Evolutionary conservation across 2,329 filamentous ascomycete species (phyloP).

Genomic region (Pestalotiopsis sp.): DNA sequence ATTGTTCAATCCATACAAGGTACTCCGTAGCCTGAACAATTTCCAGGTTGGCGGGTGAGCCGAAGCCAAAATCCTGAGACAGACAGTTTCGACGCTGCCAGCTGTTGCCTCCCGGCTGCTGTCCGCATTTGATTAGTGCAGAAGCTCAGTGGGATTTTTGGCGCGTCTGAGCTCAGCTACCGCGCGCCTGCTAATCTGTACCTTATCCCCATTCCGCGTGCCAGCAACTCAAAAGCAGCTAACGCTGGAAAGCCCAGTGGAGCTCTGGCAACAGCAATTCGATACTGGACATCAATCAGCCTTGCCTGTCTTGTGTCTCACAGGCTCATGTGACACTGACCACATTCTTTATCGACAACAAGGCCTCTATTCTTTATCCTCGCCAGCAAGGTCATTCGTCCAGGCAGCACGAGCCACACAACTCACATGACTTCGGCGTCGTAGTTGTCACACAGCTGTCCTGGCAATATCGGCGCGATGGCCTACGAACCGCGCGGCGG

Average conservation of each 20-base stretch:
- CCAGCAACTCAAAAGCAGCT: not conserved
- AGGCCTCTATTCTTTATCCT: not conserved
- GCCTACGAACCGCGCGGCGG: slow-evolving; percentile 57
- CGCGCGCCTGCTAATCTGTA: too few species aligned
- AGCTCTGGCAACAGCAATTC: slow-evolving; percentile 6
- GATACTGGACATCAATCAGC: slow-evolving; percentile 2
- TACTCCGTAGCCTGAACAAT: too few species aligned
- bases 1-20: too few species aligned
- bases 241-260: not conserved
- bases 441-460: not conserved
- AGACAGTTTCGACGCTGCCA: too few species aligned
- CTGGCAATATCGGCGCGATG: slow-evolving; percentile 36
- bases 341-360: slow-evolving; percentile 3
- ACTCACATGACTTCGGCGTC: slow-evolving; percentile 2
- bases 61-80: too few species aligned
- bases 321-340: slow-evolving; percentile 9
- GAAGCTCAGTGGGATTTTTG: not conserved
- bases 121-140: too few species aligned
- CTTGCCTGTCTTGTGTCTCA: slow-evolving; percentile 2
- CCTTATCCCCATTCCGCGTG: not conserved
- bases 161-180: not conserved
- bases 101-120: too few species aligned
- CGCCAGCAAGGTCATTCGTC: not conserved
- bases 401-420: not conserved
- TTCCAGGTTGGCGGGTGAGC: too few species aligned